Percentiles rank a stretch among this genome's conserved stretches.
Conservation (phyloP, 352 stramenopile genomes). For the Pythium plurisporium region DNA sequence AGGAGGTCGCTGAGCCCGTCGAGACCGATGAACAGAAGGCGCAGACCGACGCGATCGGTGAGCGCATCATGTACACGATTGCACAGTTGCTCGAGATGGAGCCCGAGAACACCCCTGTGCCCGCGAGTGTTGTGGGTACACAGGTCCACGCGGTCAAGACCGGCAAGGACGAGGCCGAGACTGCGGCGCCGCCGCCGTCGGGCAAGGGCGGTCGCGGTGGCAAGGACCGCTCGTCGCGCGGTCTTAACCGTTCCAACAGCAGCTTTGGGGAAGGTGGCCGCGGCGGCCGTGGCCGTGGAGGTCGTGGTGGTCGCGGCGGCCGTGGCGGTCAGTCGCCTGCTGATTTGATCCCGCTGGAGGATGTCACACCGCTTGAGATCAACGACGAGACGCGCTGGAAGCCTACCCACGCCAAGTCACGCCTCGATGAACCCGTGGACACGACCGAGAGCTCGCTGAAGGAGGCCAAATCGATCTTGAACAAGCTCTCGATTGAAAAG, state of each 20-base stretch:
- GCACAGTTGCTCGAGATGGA: slow-evolving; percentile 71
- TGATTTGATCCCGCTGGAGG: slow-evolving; percentile 40
- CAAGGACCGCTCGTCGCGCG: slow-evolving; percentile 34
- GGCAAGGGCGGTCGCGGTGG: slow-evolving; percentile 22
- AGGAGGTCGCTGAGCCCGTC: slow-evolving; percentile 7
- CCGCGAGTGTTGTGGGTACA: slow-evolving; percentile 43
- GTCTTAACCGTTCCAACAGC: slow-evolving; percentile 41
- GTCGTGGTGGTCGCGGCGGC: slow-evolving; percentile 25
- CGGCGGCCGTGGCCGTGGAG: slow-evolving; percentile 37
- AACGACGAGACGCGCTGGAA: slow-evolving; percentile 86
- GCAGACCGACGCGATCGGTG: slow-evolving; percentile 27
- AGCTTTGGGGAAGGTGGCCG: slow-evolving; percentile 34
- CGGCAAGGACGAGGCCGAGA: slow-evolving; percentile 37
- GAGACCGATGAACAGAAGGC: slow-evolving; percentile 30
- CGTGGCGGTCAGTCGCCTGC: slow-evolving; percentile 6
- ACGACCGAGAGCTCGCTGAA: slow-evolving; percentile 73
- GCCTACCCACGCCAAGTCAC: slow-evolving; percentile 57
- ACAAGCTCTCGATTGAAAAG: slow-evolving; percentile 97
- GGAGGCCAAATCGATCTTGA: slow-evolving; percentile 91
- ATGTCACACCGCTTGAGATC: slow-evolving; percentile 63
- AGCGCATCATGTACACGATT: slow-evolving; percentile 75
- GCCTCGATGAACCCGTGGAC: slow-evolving; percentile 39
- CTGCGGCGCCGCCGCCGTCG: slow-evolving; percentile 11
- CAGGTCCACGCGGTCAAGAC: slow-evolving; percentile 44
- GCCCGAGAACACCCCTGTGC: slow-evolving; percentile 46